These are phyloP conservation scores for Botryosphaeria dothidea DNA, from an alignment of 2,329 filamentous ascomycete genomes.

Conservation along the genomic window DNA sequence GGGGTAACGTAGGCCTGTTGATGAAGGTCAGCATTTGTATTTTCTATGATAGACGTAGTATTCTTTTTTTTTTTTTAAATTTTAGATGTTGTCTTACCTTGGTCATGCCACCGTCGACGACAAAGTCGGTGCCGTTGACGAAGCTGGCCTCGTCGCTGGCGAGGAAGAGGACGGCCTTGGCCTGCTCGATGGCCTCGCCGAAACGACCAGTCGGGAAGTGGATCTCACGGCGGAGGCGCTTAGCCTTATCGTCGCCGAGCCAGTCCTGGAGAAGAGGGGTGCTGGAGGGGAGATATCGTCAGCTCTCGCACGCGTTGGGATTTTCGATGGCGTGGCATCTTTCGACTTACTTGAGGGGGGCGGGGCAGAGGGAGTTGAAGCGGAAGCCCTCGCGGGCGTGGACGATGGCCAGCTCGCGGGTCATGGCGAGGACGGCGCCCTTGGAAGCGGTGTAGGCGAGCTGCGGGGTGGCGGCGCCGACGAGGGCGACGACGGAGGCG, in stretches of 20 bases:
- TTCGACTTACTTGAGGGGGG: constrained; percentile 73
- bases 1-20: constrained; percentile 65
- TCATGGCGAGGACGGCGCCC: constrained; percentile 87
- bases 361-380: constrained; percentile 89
- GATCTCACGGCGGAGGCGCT: constrained; percentile 79
- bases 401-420: constrained; percentile 85
- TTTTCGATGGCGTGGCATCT: no score
- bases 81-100: constrained; percentile 53
- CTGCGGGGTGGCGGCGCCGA: constrained; percentile 85
- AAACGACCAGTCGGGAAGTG: constrained; percentile 89
- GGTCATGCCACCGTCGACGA: constrained; percentile 94
- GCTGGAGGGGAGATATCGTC: no score
- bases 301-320: no score
- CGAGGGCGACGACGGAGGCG: constrained; percentile 82
- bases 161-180: constrained; percentile 83
- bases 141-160: constrained; percentile 88
- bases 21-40: constrained; percentile 37
- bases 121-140: constrained; percentile 88
- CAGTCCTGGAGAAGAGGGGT: constrained; percentile 90
- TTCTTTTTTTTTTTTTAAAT: constrained; percentile 23
- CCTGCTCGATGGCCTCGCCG: constrained; percentile 92
- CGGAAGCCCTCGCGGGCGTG: constrained; percentile 87
- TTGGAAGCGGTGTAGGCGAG: constrained; percentile 93
- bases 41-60: not conserved
- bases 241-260: constrained; percentile 82